Evolutionary conservation across 2,329 filamentous ascomycete species (phyloP).

Genomic region (Kalaharituber pfeilii): DNA sequence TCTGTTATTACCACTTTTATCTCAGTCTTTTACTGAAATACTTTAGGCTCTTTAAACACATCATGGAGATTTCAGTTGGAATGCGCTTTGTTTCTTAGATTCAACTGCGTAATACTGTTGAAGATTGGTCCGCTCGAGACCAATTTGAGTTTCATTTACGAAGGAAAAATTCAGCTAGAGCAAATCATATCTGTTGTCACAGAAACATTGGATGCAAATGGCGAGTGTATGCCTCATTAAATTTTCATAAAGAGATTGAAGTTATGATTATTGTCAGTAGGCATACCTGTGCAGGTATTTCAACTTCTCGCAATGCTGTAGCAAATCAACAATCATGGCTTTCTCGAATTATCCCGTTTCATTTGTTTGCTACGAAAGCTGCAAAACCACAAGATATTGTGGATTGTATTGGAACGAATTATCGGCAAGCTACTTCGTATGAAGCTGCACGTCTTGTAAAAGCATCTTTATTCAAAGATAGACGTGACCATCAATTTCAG

Average conservation of each 20-base stretch:
- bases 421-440: conserved; percentile 4
- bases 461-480: neutral
- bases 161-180: neutral
- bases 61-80: too few species aligned
- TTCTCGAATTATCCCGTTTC: neutral
- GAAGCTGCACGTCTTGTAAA: conserved; percentile 3
- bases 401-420: conserved; percentile 2
- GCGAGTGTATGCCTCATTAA: neutral
- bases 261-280: neutral
- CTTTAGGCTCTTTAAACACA: too few species aligned
- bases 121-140: too few species aligned
- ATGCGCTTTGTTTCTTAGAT: too few species aligned
- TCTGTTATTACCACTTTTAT: too few species aligned
- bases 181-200: neutral
- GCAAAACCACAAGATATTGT: conserved; percentile 2
- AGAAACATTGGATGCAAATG: neutral
- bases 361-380: neutral
- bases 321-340: conserved; percentile 3
- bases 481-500: conserved; percentile 1
- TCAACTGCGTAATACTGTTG: too few species aligned
- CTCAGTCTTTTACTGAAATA: too few species aligned
- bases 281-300: neutral
- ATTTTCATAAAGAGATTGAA: neutral
- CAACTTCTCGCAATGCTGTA: neutral
- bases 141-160: neutral